Conservation (phyloP, 1,284 basidiomycete species). For the Cutaneotrichosporon cyanovorans region DNA sequence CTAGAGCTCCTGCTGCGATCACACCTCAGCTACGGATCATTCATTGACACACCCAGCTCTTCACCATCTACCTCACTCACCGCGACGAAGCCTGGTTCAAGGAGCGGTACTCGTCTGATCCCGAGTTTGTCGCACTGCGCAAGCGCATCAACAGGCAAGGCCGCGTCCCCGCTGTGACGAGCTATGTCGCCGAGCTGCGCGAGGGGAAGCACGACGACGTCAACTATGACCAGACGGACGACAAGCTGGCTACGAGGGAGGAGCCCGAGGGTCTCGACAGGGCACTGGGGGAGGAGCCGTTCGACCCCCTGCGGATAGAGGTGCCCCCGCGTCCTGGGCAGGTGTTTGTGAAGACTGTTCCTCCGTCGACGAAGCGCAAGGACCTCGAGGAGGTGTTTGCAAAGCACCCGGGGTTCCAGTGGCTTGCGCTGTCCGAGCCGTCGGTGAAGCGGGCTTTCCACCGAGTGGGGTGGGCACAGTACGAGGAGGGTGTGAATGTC, state of each 20-base stretch:
- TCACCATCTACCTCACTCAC: conserved; percentile 85
- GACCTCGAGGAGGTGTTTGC: conserved; percentile 73
- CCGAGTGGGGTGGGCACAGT: conserved; percentile 84
- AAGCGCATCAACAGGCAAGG: conserved; percentile 69
- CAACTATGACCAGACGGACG: conserved; percentile 30
- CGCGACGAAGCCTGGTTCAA: conserved; percentile 86
- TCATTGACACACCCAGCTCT: conserved; percentile 48
- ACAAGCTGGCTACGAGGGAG: conserved; percentile 22
- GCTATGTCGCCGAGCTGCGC: conserved; percentile 69
- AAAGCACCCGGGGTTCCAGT: conserved; percentile 48
- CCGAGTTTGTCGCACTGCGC: conserved; percentile 62
- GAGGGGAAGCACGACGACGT: conserved; percentile 72
- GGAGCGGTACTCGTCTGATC: conserved; percentile 77
- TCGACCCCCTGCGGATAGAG: conserved; percentile 51
- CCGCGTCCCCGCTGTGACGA: conserved; percentile 62
- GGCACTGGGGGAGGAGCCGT: conserved; percentile 52
- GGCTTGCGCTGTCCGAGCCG: conserved; percentile 83
- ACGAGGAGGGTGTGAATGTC: conserved; percentile 75
- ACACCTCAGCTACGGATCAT: too few relatives aligned
- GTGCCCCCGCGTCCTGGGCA: conserved; percentile 73
- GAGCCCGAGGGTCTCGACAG: conserved; percentile 35
- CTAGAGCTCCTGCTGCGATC: background rate
- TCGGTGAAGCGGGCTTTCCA: conserved; percentile 82
- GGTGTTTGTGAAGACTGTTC: conserved; percentile 87
- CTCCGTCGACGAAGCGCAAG: conserved; percentile 75